phyloP scores from a whole-genome alignment of 805 yeast genomes.

The Debaryomyces prosopidis region DNA sequence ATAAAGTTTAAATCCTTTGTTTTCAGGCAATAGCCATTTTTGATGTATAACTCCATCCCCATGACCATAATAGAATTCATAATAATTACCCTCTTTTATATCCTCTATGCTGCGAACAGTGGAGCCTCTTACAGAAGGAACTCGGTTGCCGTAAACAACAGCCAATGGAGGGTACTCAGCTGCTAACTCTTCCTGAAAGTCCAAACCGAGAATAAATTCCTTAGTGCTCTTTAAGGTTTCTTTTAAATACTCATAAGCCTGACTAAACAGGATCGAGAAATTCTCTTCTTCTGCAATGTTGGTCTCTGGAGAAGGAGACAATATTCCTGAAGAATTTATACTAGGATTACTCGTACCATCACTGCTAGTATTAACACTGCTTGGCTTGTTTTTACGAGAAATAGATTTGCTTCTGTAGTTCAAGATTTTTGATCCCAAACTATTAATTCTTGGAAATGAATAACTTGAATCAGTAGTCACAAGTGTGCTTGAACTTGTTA shows the following conservation, averaged over 20 bases:
- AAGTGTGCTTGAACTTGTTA: background rate
- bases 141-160: conserved; percentile 73
- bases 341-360: background rate
- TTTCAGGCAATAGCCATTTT: conserved; percentile 78
- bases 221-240: conserved; percentile 63
- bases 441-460: conserved; percentile 23
- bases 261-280: conserved; percentile 44
- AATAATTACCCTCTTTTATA: conserved; percentile 69
- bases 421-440: conserved; percentile 27
- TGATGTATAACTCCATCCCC: conserved; percentile 94
- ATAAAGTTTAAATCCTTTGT: conserved; percentile 54
- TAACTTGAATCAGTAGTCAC: conserved; percentile 5
- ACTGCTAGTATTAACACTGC: background rate
- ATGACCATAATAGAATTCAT: conserved; percentile 77
- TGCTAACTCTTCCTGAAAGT: conserved; percentile 47
- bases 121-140: conserved; percentile 85
- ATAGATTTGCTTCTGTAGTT: conserved; percentile 24
- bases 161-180: conserved; percentile 78
- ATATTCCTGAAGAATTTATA: background rate
- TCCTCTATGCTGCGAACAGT: conserved; percentile 62
- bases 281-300: conserved; percentile 2
- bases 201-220: conserved; percentile 55
- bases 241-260: conserved; percentile 62
- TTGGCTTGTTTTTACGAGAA: conserved; percentile 6
- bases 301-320: background rate